Evolutionary conservation across 768 basidiomycete species (phyloP), one percentile per base, ranked within the genome.

Genomic region (Albatrellus ellisii): DNA sequence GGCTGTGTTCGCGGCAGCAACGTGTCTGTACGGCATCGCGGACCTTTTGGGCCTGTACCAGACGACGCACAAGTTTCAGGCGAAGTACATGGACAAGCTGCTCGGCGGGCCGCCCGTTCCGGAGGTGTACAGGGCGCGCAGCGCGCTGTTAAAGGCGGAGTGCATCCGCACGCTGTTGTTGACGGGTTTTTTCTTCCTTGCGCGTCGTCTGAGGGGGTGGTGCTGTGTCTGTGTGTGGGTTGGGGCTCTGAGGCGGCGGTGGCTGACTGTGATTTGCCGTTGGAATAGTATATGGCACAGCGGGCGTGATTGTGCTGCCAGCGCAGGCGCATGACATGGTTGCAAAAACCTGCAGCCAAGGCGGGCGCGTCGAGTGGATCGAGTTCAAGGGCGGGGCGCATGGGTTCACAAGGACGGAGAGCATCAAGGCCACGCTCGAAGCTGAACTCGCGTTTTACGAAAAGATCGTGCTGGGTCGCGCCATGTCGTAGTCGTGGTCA

Each of bases 1-100:
- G 8, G 59, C 63, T 9, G 58, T 64, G 18, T 84, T 79, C 48
- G 70, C 79, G 0, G 82, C 75, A 0, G 80, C 72, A 0, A 68
- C 75, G 2, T 77, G 75, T 0, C 62, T 60, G n/a, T 90, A 67
- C 50, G 86, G 87, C 0, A 63, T 89, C 36, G 76, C 76, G 0
- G 77, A 86, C 52, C 58, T 88, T 25, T 55, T 55, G 9, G 63
- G 56, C 37, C 64, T 88, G 7, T 69, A 65, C 3, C 62, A 70
- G 32, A 41, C 74, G 45, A 79, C 80, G 6, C 83, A 88, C 61
- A 89, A 82, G 55, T 81, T 79, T 40, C 75, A 80, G 56, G 67
- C 68, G 34, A 59, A 60, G 35, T 80, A 79, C 53, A 55, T 75
- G 51, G 63, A 67, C 44, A 73, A 72, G 52, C 63, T 87, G 14